Conservation (phyloP, 345 rosid genomes). For the Linum tenue region DNA sequence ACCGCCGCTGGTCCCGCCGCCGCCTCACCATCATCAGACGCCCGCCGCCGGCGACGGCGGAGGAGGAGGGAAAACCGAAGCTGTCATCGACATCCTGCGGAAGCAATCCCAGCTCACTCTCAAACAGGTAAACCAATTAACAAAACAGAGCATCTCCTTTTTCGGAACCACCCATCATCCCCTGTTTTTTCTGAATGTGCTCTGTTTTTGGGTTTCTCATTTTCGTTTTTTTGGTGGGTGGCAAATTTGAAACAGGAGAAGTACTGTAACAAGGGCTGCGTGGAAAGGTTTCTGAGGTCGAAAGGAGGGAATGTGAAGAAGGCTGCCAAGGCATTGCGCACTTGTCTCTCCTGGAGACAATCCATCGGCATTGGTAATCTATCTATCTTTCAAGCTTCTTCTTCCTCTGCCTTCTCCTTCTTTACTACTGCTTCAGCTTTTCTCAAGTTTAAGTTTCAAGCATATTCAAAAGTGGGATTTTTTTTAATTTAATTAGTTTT, state of each 20-base stretch:
- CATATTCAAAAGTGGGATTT: neutral
- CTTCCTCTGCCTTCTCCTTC: too few species aligned
- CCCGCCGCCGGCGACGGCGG: neutral
- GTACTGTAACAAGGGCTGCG: slow-evolving; percentile 73
- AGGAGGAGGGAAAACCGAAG: slow-evolving; percentile 35
- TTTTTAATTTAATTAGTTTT: neutral
- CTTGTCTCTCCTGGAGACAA: slow-evolving; percentile 92
- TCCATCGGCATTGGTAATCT: slow-evolving; percentile 51
- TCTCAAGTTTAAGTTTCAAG: neutral
- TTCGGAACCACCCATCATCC: neutral
- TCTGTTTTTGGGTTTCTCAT: neutral
- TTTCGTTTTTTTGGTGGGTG: neutral
- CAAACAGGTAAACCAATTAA: slow-evolving; percentile 47
- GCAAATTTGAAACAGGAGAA: slow-evolving; percentile 49
- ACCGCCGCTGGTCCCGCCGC: neutral
- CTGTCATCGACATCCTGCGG: slow-evolving; percentile 53
- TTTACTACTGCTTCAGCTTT: slow-evolving; percentile 12
- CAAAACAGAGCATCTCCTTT: neutral
- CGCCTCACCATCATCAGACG: slow-evolving; percentile 18
- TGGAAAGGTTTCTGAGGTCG: slow-evolving; percentile 63
- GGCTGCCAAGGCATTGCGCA: slow-evolving; percentile 63
- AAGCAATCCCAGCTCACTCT: slow-evolving; percentile 70
- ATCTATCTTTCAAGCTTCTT: too few species aligned
- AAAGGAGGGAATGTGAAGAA: slow-evolving; percentile 79
- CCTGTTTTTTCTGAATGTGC: neutral